A percentile compares a stretch with the other conserved stretches of the same genome.
These are phyloP conservation scores for Alternaria brassicicola DNA, from an alignment of 2,329 filamentous ascomycete genomes.

Conservation along the genomic window DNA sequence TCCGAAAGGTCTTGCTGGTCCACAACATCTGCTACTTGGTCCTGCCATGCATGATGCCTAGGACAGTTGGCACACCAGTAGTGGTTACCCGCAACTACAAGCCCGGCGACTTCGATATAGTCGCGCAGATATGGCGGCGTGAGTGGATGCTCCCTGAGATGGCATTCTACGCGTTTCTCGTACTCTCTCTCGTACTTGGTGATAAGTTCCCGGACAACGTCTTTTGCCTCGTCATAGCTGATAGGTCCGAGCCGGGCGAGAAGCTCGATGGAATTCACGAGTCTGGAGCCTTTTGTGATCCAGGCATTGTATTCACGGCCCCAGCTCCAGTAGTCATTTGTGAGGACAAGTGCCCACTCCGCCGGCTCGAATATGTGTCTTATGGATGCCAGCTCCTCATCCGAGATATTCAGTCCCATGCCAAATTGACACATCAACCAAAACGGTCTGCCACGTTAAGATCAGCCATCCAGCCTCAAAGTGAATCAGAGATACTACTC, in stretches of 20 bases:
- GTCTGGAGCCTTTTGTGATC: background rate
- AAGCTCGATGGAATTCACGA: background rate
- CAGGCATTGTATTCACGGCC: background rate
- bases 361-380: background rate
- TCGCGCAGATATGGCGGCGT: background rate
- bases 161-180: background rate
- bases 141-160: background rate
- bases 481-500: background rate
- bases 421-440: background rate
- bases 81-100: background rate
- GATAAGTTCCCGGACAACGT: background rate
- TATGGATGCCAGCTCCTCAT: background rate
- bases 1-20: too few species aligned
- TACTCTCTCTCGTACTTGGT: background rate
- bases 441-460: background rate
- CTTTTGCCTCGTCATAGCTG: background rate
- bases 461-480: background rate
- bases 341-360: background rate
- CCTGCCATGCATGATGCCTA: background rate
- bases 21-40: too few species aligned
- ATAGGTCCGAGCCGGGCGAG: background rate
- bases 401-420: background rate
- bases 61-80: background rate
- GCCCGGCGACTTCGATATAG: background rate
- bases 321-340: conserved; percentile 3